Evolutionary conservation across 2,329 filamentous ascomycete species (phyloP).

Genomic region (Fusarium sp.): DNA sequence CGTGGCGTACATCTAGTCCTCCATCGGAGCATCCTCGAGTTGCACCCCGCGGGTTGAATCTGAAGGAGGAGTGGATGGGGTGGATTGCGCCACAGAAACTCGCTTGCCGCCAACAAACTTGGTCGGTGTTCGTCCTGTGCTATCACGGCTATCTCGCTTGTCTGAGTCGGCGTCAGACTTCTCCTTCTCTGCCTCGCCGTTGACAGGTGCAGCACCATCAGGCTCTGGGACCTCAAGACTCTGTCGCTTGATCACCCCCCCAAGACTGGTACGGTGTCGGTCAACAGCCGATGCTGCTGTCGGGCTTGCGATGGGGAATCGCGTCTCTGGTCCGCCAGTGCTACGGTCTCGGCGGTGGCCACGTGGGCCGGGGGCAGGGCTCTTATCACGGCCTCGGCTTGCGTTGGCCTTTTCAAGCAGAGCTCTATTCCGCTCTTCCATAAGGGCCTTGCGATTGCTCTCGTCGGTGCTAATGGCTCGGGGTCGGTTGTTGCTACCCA

Average conservation of each 20-base stretch:
- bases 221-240: slow-evolving; percentile 86
- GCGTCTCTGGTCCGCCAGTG: slow-evolving; percentile 76
- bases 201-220: slow-evolving; percentile 60
- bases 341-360: slow-evolving; percentile 85
- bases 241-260: slow-evolving; percentile 66
- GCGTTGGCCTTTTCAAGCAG: slow-evolving; percentile 75
- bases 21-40: slow-evolving; percentile 66
- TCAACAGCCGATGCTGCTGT: slow-evolving; percentile 65
- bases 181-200: slow-evolving; percentile 53
- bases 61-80: slow-evolving; percentile 49
- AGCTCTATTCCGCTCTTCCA: slow-evolving; percentile 91
- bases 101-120: slow-evolving; percentile 65
- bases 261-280: slow-evolving; percentile 63
- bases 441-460: slow-evolving; percentile 90
- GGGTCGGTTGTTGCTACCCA: slow-evolving; percentile 68
- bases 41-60: slow-evolving; percentile 60
- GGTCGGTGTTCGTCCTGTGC: slow-evolving; percentile 62
- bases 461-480: slow-evolving; percentile 95
- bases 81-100: slow-evolving; percentile 46
- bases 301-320: slow-evolving; percentile 85
- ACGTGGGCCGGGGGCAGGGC: slow-evolving; percentile 73
- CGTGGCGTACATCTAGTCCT: slow-evolving; percentile 54
- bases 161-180: slow-evolving; percentile 54
- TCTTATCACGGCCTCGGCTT: slow-evolving; percentile 78
- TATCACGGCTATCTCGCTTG: slow-evolving; percentile 77